These are phyloP conservation scores for Fusarium oxysporum DNA, from an alignment of 2,329 filamentous ascomycete genomes.

Conservation along the genomic window DNA sequence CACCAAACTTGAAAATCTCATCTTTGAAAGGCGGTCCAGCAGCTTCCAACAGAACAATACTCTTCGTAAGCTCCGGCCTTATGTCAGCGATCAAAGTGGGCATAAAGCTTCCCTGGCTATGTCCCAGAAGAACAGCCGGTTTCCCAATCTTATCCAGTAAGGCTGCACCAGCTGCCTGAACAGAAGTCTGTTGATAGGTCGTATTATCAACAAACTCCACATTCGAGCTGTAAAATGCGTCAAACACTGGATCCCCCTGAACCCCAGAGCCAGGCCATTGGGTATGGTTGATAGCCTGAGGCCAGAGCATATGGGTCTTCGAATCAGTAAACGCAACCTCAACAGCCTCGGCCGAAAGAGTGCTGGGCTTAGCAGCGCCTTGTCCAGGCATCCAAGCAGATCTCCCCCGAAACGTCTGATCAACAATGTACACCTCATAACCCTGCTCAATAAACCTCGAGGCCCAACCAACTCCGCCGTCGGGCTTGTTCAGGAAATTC, in stretches of 20 bases:
- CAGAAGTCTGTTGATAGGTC: conserved; percentile 27
- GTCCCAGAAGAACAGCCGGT: conserved; percentile 55
- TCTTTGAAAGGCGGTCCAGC: conserved; percentile 61
- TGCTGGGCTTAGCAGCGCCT: conserved; percentile 16
- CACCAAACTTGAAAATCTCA: conserved; percentile 53
- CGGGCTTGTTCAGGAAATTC: conserved; percentile 43
- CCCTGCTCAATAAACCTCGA: conserved; percentile 38
- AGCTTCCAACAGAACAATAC: conserved; percentile 59
- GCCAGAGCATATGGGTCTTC: conserved; percentile 35
- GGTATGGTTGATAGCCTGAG: conserved; percentile 39
- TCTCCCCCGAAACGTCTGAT: conserved; percentile 40
- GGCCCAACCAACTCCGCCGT: conserved; percentile 40
- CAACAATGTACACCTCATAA: conserved; percentile 42
- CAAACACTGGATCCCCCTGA: conserved; percentile 33
- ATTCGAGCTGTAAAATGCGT: conserved; percentile 41
- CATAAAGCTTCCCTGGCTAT: conserved; percentile 59
- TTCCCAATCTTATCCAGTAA: conserved; percentile 57
- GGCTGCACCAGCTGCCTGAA: conserved; percentile 49
- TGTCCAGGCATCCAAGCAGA: conserved; percentile 33
- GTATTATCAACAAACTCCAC: conserved; percentile 40
- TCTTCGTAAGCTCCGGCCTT: conserved; percentile 55
- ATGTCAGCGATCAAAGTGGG: conserved; percentile 46
- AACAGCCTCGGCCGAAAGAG: conserved; percentile 33
- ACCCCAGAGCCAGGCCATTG: conserved; percentile 40
- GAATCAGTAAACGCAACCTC: conserved; percentile 37